Conservation (phyloP, 306 rosid species). For the Quercus engelmannii region DNA sequence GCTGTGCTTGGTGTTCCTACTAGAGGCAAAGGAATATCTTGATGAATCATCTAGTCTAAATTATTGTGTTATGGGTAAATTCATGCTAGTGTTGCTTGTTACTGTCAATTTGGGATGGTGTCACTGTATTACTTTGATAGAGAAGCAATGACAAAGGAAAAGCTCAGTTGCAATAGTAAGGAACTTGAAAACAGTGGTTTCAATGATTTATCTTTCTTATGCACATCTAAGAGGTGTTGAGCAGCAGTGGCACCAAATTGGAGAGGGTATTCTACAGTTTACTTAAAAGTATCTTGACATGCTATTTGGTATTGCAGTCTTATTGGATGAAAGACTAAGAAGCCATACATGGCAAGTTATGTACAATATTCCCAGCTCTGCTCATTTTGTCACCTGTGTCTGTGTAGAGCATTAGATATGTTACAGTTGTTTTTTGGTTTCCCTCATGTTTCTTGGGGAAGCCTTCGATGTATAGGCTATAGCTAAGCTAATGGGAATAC, state of each 20-base stretch:
- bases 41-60: background rate
- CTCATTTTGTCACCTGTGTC: background rate
- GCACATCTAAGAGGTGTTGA: background rate
- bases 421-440: background rate
- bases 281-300: background rate
- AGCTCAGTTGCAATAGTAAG: too few species aligned
- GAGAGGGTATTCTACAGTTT: background rate
- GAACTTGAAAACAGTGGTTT: background rate
- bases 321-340: too few species aligned
- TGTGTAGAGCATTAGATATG: background rate
- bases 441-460: background rate
- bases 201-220: too few species aligned
- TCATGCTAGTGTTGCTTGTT: background rate
- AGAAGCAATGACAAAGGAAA: background rate
- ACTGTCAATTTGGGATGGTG: background rate
- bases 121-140: background rate
- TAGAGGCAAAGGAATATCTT: too few species aligned
- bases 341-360: too few species aligned
- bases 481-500: background rate
- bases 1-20: too few species aligned
- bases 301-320: background rate
- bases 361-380: background rate
- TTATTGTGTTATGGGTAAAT: background rate
- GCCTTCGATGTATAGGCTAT: background rate
- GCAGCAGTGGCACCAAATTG: background rate